Evolutionary conservation across 2,329 filamentous ascomycete genomes (phyloP), one percentile per base, ranked within the genome.

Genomic region (Trichoderma brevicompactum): DNA sequence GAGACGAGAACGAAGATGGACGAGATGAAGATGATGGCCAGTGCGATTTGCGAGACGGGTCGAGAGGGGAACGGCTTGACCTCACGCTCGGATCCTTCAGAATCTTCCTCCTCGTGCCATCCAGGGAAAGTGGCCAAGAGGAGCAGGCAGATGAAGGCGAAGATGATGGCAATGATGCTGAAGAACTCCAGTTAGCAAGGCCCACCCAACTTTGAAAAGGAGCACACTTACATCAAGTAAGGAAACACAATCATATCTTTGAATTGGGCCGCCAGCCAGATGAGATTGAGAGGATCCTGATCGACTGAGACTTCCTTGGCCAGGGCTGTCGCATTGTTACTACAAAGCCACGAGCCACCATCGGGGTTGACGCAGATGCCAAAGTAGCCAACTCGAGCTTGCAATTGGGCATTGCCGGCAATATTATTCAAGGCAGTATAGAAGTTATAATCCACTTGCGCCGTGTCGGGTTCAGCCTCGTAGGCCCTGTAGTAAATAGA

Each of bases 241-340:
- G 95, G 95, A 76, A 99, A 99, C 50, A 99, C 94, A 76, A 99
- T 95, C 80, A 94, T 94, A 78, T 98, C 93, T 79, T 98, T 98
- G 82, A 99, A 99, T 70, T 96, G 96, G 72, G 90, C 89, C 28
- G 95, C 94, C 64, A 99, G 87, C 95, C 94, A 99, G 73, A 99
- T 94, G 73, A 99, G 82, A 78, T 99, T 99, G 74, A 99, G 83
- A 44, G 95, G 95, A 80, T 99, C 95, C 78, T 97, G 92, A 74
- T 97, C 93, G 48, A 96, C 87, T 19, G 87, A 89, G 49, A 98
- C 87, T 79, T 97, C 90, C 77, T 95, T 91, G 43, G 95, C 94
- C 54, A 99, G 85, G 2, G 93, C 89, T 2, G 94, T 97, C 19
- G 95, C 95, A 78, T 99, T 99, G 83, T 97, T 96, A 77, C 92